These are phyloP conservation scores for Solanum pimpinellifolium DNA, from an alignment of 257 asterid genomes.

Conservation along the genomic window DNA sequence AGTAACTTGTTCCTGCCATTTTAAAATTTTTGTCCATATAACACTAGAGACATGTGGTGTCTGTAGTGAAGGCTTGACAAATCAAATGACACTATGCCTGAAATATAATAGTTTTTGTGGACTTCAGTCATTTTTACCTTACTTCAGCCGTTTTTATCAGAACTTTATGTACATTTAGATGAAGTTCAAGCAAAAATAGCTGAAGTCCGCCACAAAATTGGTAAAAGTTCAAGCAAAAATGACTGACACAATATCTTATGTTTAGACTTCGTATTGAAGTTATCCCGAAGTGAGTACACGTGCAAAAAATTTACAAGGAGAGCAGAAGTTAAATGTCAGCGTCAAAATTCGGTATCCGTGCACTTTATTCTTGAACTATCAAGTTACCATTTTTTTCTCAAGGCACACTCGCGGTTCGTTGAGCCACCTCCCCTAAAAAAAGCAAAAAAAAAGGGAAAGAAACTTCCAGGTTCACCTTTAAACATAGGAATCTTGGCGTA, in stretches of 20 bases:
- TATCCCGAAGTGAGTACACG: neutral
- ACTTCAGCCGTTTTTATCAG: neutral
- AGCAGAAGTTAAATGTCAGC: neutral
- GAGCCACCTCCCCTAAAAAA: neutral
- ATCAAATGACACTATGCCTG: neutral
- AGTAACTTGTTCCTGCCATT: neutral
- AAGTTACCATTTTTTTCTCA: neutral
- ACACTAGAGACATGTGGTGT: neutral
- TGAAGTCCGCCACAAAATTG: neutral
- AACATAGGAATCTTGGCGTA: neutral
- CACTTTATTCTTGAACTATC: neutral
- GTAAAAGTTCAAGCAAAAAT: neutral
- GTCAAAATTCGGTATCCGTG: neutral
- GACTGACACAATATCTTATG: neutral
- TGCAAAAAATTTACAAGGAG: neutral
- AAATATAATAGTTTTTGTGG: neutral
- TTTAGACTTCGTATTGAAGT: neutral
- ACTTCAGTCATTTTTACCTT: neutral
- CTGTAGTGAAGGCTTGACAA: neutral
- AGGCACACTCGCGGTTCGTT: neutral
- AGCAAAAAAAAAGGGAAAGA: neutral
- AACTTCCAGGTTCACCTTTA: neutral
- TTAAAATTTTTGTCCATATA: neutral
- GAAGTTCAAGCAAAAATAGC: neutral
- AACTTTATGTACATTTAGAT: neutral